Evolutionary conservation across 257 asterid genomes (phyloP), one percentile per base, ranked within the genome.

Genomic region (Fraxinus quadrangulata): DNA sequence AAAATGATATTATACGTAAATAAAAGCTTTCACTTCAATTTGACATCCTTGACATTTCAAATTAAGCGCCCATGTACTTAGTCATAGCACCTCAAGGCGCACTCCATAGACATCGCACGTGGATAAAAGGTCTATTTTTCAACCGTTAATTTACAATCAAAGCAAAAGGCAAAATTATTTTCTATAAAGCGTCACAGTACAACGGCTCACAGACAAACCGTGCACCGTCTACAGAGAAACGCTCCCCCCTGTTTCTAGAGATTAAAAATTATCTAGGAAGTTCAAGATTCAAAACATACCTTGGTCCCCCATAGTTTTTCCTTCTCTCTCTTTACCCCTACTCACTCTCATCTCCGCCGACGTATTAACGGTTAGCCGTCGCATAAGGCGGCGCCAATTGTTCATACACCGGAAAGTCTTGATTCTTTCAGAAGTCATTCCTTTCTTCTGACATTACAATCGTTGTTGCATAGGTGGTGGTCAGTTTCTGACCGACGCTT

Each of bases 361-460:
- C 80, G 67, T 31, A 78, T 75, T 76, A 89, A 82, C 88, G 86
- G 85, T 80, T 81, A 88, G 75, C 88, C 90, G 89, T 66, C 85
- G 90, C 70, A 37, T 59, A 12, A 74, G 81, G 81, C 83, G 84
- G 86, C 80, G 79, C 81, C 65, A 39, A 80, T 75, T 40, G 7
- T 39, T 36, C 65, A 56, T 37, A 3, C 72, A 75, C 36, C 63
- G 80, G 77, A 2, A 70, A 23, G 31, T 47, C 51, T 40, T 30
- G 49, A 37, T 10, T 33, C 78, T 72, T 23, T 39, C 74, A 42
- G 30, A 54, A 45, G 70, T 69, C 37, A 14, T 34, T 75, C 63
- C 61, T 51, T 11, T 72, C 73, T 45, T 47, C 36, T 69, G 30
- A 45, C 19, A 33, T 73, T 75, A 1, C 72, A 24, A 77, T 77